Conservation (phyloP, 495 filamentous ascomycete species). For the Choiromyces venosus region DNA sequence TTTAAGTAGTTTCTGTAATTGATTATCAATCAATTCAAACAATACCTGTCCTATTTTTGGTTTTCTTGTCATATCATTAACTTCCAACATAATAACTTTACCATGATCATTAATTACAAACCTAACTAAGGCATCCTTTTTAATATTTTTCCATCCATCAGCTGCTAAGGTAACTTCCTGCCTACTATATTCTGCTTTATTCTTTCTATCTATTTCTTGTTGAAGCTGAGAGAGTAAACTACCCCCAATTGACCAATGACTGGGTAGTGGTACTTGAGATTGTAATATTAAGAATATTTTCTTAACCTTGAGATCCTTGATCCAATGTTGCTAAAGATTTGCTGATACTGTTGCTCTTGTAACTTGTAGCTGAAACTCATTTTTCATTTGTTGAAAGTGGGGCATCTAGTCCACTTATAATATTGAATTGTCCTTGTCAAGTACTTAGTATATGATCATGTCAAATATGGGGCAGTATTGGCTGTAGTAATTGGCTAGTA, state of each 20-base stretch:
- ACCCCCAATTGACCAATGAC: background rate
- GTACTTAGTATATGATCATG: too few relatives aligned
- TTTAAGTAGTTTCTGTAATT: too few relatives aligned
- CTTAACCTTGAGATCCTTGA: background rate
- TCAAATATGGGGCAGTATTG: too few relatives aligned
- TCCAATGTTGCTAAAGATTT: background rate
- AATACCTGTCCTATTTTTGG: background rate
- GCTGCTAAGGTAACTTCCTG: background rate
- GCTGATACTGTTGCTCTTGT: background rate
- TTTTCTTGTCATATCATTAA: background rate
- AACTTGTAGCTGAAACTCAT: background rate
- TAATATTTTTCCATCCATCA: background rate
- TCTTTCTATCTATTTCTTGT: too few relatives aligned
- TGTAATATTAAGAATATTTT: background rate
- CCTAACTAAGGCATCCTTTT: background rate
- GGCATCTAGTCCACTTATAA: too few relatives aligned
- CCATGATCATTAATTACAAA: background rate
- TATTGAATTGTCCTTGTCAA: too few relatives aligned
- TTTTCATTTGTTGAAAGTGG: too few relatives aligned
- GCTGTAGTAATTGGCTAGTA: too few relatives aligned
- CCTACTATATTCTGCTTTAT: too few relatives aligned
- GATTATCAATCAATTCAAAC: too few relatives aligned
- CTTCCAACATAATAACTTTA: background rate
- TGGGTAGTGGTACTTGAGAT: background rate
- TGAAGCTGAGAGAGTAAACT: too few relatives aligned